A percentile compares a stretch with the other conserved stretches of the same genome.
phyloP scores from a whole-genome alignment of 352 stramenopile genomes.

The Pythium aquatile region DNA sequence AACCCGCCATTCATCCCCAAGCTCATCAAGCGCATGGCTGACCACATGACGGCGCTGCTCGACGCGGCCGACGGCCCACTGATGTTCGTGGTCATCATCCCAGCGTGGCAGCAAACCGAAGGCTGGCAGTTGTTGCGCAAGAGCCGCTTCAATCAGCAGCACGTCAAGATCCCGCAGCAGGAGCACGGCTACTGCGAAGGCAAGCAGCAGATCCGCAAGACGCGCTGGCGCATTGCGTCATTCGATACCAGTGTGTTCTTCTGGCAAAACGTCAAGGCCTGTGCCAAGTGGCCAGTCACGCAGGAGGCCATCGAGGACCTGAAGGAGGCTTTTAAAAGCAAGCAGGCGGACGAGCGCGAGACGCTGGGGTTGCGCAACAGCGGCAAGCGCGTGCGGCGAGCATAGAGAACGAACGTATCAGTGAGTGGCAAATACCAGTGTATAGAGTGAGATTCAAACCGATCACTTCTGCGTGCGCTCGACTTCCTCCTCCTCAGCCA shows the following conservation, averaged over 20 bases:
- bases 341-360: slow-evolving; percentile 75
- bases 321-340: slow-evolving; percentile 68
- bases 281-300: slow-evolving; percentile 66
- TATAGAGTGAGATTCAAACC: slow-evolving; percentile 5
- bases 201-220: slow-evolving; percentile 89
- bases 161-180: slow-evolving; percentile 78
- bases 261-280: slow-evolving; percentile 90
- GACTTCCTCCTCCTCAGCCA: slow-evolving; percentile 85
- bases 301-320: slow-evolving; percentile 52
- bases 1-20: slow-evolving; percentile 95
- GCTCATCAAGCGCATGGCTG: slow-evolving; percentile 90
- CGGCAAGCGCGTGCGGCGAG: slow-evolving; percentile 53
- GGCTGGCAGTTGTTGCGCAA: slow-evolving; percentile 79
- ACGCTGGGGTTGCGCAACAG: slow-evolving; percentile 63
- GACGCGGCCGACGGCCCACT: slow-evolving; percentile 59
- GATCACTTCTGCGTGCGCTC: slow-evolving; percentile 32
- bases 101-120: slow-evolving; percentile 83
- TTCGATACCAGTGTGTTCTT: slow-evolving; percentile 97
- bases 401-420: not conserved
- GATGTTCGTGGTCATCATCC: slow-evolving; percentile 92
- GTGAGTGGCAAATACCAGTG: slow-evolving; percentile 14
- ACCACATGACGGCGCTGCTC: slow-evolving; percentile 86
- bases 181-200: slow-evolving; percentile 91
- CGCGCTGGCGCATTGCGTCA: slow-evolving; percentile 87
- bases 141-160: slow-evolving; percentile 72